Evolutionary conservation across 106 monocot species (phyloP).

Genomic region (Allium sativum): DNA sequence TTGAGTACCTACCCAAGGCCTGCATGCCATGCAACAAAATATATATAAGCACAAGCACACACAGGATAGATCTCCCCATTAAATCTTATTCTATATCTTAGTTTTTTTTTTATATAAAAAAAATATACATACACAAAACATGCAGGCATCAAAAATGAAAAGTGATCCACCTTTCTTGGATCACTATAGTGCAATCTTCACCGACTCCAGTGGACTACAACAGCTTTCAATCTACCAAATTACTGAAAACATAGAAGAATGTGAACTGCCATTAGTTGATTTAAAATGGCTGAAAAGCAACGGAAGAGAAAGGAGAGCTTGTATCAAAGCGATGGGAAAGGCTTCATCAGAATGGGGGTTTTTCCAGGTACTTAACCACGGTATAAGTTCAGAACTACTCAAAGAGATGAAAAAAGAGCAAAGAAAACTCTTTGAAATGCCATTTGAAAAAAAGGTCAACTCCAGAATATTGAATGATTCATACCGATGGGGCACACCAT

Average conservation of each 20-base stretch:
- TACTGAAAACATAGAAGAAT: slow-evolving; percentile 4
- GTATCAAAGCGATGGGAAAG: slow-evolving; percentile 4
- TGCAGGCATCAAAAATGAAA: neutral
- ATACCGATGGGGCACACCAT: slow-evolving; percentile 73
- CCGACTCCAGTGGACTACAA: neutral
- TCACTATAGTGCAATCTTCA: slow-evolving; percentile 5
- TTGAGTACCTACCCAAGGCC: neutral
- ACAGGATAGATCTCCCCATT: neutral
- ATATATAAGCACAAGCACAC: slow-evolving; percentile 2
- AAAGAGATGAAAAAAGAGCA: slow-evolving; percentile 58
- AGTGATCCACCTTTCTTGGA: slow-evolving; percentile 10
- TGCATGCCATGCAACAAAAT: slow-evolving; percentile 5
- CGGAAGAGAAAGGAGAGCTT: neutral
- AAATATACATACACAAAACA: neutral
- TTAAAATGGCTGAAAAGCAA: neutral
- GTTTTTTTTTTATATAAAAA: neutral
- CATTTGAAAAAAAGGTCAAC: slow-evolving; percentile 52
- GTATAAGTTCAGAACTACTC: slow-evolving; percentile 41
- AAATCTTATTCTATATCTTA: neutral
- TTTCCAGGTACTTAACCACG: slow-evolving; percentile 78
- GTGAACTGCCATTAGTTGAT: slow-evolving; percentile 9
- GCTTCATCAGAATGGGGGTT: slow-evolving; percentile 48
- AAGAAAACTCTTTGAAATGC: slow-evolving; percentile 36
- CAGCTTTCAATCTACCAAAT: neutral
- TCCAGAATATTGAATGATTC: slow-evolving; percentile 41